Conservation (phyloP, 2,329 filamentous ascomycete species). For the Verticillium albo-atrum region DNA sequence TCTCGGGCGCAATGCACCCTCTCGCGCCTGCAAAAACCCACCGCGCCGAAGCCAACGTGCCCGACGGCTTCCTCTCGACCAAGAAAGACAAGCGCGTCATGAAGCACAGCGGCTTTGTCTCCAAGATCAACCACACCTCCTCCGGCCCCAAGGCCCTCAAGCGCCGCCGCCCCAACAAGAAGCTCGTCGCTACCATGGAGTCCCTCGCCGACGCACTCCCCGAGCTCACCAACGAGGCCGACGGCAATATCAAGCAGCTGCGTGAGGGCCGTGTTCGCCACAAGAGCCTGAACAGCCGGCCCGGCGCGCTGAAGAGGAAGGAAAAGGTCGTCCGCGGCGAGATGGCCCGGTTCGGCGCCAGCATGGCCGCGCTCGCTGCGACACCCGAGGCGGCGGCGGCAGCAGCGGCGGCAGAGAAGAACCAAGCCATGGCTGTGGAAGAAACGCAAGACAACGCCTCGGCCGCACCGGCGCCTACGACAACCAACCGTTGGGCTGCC, state of each 20-base stretch:
- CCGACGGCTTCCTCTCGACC: slow-evolving; percentile 59
- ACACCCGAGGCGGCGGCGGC: slow-evolving; percentile 20
- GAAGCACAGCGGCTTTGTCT: slow-evolving; percentile 76
- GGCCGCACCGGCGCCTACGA: slow-evolving; percentile 25
- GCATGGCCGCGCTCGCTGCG: slow-evolving; percentile 68
- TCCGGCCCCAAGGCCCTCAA: slow-evolving; percentile 49
- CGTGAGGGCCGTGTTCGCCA: slow-evolving; percentile 62
- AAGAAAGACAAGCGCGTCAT: slow-evolving; percentile 83
- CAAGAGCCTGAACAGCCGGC: slow-evolving; percentile 68
- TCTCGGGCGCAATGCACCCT: slow-evolving; percentile 43
- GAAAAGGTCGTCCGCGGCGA: slow-evolving; percentile 75
- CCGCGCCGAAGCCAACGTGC: slow-evolving; percentile 44
- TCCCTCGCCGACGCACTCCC: slow-evolving; percentile 78
- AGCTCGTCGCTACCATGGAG: slow-evolving; percentile 71
- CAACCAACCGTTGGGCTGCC: slow-evolving; percentile 69
- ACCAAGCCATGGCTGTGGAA: slow-evolving; percentile 8
- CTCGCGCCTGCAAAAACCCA: slow-evolving; percentile 48
- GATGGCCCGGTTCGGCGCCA: slow-evolving; percentile 78
- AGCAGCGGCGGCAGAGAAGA: slow-evolving; percentile 5
- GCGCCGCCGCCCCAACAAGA: slow-evolving; percentile 67
- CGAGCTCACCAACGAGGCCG: slow-evolving; percentile 45
- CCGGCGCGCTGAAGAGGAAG: slow-evolving; percentile 78
- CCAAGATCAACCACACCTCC: slow-evolving; percentile 63
- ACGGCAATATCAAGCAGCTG: slow-evolving; percentile 35
- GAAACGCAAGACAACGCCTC: slow-evolving; percentile 10